phyloP scores from a whole-genome alignment of 768 basidiomycete species.

The Lactarius trivialis region DNA sequence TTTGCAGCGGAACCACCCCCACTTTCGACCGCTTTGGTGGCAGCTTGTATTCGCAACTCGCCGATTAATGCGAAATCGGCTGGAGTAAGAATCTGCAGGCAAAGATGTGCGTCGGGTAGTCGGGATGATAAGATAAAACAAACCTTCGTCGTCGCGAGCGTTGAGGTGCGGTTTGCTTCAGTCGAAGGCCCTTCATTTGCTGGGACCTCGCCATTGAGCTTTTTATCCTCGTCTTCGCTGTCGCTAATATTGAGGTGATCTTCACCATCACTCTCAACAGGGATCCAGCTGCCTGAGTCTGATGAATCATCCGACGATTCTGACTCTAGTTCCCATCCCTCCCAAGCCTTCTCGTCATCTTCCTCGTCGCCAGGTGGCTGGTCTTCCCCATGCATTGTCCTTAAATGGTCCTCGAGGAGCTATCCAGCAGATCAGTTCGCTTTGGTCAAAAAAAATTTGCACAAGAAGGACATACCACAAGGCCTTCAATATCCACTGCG shows the following conservation, averaged over 20 bases:
- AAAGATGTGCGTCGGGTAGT: constrained; percentile 1
- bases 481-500: constrained; percentile 83
- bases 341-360: constrained; percentile 37
- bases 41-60: constrained; percentile 79
- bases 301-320: constrained; percentile 52
- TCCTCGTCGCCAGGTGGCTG: constrained; percentile 42
- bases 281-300: constrained; percentile 68
- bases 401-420: constrained; percentile 86
- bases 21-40: constrained; percentile 58
- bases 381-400: constrained; percentile 60
- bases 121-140: not conserved
- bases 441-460: not conserved
- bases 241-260: constrained; percentile 74
- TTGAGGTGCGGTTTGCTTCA: constrained; percentile 43
- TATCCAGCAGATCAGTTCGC: constrained; percentile 28
- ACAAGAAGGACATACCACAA: constrained; percentile 52
- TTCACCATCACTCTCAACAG: constrained; percentile 64
- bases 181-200: constrained; percentile 24
- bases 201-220: constrained; percentile 21
- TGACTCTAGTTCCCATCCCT: constrained; percentile 46
- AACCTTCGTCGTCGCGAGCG: constrained; percentile 78
- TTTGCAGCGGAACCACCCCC: constrained; percentile 74
- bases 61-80: constrained; percentile 71
- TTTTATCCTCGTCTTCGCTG: constrained; percentile 64
- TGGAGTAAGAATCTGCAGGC: constrained; percentile 58